A percentile compares a stretch with the other conserved stretches of the same genome.
phyloP scores from a whole-genome alignment of 169 alveolate genomes.

The Babesia ovis region DNA sequence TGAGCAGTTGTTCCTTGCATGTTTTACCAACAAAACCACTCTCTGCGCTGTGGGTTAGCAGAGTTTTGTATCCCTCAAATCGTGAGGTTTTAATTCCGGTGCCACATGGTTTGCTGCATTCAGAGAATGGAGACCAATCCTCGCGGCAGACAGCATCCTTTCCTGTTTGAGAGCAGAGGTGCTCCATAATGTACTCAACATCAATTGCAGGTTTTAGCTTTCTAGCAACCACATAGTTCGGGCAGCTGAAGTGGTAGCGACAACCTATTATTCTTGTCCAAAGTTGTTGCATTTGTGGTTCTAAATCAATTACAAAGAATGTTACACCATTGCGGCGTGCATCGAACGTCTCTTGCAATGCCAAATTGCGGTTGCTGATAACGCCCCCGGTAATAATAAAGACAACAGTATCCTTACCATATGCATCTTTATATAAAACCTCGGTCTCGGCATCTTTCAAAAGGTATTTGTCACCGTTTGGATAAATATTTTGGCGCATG shows the following conservation, averaged over 20 bases:
- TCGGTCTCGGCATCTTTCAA: not conserved
- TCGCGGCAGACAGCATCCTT: constrained; percentile 60
- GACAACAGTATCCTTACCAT: constrained; percentile 40
- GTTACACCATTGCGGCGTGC: constrained; percentile 61
- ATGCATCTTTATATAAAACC: not conserved
- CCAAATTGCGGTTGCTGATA: constrained; percentile 26
- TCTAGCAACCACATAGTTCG: constrained; percentile 6
- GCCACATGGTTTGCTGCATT: constrained; percentile 55
- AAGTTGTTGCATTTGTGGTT: not conserved
- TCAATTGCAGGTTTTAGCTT: not conserved
- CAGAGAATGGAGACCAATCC: constrained; percentile 54
- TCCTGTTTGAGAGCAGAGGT: constrained; percentile 30
- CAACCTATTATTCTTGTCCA: constrained; percentile 55
- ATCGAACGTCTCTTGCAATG: constrained; percentile 36
- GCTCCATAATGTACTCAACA: constrained; percentile 2
- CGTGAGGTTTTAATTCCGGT: constrained; percentile 29
- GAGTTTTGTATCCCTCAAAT: constrained; percentile 14
- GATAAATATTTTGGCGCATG: constrained; percentile 28
- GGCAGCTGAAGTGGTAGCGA: constrained; percentile 26
- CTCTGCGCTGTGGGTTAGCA: constrained; percentile 27
- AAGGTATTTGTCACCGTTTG: constrained; percentile 8
- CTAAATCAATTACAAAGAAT: constrained; percentile 45
- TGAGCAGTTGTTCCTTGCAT: constrained; percentile 46
- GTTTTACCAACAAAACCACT: constrained; percentile 23
- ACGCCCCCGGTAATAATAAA: constrained; percentile 41